A percentile compares a stretch with the other conserved stretches of the same genome.
Conservation (phyloP, 2,329 filamentous ascomycete species). For the Pyricularia grisea region DNA sequence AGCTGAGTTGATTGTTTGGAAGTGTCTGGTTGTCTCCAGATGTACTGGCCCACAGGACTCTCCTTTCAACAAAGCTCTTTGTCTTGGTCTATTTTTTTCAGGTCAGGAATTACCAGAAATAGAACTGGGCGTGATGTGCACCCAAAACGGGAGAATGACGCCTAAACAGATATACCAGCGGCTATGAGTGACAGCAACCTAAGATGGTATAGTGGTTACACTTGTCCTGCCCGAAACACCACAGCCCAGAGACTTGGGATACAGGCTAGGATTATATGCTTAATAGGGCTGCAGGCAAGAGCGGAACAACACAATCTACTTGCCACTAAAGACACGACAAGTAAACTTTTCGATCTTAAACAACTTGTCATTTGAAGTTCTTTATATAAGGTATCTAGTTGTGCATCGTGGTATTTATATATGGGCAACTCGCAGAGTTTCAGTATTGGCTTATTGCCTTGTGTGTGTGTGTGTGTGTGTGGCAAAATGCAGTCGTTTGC, state of each 20-base stretch:
- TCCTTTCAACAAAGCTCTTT: background rate
- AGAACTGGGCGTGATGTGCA: background rate
- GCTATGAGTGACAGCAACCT: background rate
- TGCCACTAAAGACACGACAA: background rate
- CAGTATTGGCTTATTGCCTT: background rate
- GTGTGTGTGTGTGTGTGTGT: no score
- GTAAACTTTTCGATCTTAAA: background rate
- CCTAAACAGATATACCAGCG: background rate
- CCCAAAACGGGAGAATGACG: background rate
- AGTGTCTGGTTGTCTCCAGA: background rate
- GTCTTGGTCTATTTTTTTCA: background rate
- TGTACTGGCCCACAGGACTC: background rate
- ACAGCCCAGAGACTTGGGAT: background rate
- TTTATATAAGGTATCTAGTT: background rate
- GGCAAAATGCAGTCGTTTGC: background rate
- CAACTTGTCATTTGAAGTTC: background rate
- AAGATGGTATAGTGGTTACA: background rate
- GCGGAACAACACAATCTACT: background rate
- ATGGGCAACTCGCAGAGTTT: background rate
- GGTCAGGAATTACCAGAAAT: background rate
- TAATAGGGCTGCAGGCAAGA: background rate
- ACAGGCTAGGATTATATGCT: background rate
- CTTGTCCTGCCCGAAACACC: background rate
- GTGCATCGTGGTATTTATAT: background rate
- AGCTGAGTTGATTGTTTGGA: background rate